Base-by-base conservation (phyloP, 176 grass and related monocot genomes). In the Oryza nivara region DNA sequence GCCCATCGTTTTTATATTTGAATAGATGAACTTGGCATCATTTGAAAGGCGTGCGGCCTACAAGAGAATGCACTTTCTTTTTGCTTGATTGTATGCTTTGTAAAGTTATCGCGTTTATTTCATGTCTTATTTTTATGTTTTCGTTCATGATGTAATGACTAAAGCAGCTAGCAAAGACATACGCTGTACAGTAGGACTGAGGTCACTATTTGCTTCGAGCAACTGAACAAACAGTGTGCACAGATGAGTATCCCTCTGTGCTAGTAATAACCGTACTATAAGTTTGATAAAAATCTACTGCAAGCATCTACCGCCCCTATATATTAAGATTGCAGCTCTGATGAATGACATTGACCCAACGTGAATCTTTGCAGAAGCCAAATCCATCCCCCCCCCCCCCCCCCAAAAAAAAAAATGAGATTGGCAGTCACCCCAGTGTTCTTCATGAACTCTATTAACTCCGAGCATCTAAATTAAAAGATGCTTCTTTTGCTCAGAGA, bases 251-350 rank as follows among this genome's bases (percentile, higher is more conserved):
- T 32, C 30, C 30, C 30, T 4, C 67, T 4, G 74, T 67, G 74
- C 36, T 19, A 60, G 25, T 45, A 85, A 61, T 35, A 25, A 76
- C 35, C 19, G 4, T 36, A 43, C 0, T 43, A 19, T 35, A 70
- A 28, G 43, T 13, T 41, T 77, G 74, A 54, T 66, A 3, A 19
- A 65, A 12, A 35, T 14, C 35, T 23, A 9, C 67, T 73, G 45
- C 58, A 6, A 14, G 4, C 74, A 66, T 41, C 52, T 66, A 17
- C 44, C 28, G 0, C 43, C 5, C 43, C 5, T 43, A 43, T 43
- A 43, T 44, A 82, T 51, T 72, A 52, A 82, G 65, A 78, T 17
- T 13, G 48, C 48, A 15, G 16, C 74, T 67, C 75, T 67, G 49
- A 30, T 48, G 52, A 56, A 30, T 48, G 52, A 56, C 6, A 56